phyloP scores from a whole-genome alignment of 2,329 filamentous ascomycete species.

The Chrysoporthe cubensis region DNA sequence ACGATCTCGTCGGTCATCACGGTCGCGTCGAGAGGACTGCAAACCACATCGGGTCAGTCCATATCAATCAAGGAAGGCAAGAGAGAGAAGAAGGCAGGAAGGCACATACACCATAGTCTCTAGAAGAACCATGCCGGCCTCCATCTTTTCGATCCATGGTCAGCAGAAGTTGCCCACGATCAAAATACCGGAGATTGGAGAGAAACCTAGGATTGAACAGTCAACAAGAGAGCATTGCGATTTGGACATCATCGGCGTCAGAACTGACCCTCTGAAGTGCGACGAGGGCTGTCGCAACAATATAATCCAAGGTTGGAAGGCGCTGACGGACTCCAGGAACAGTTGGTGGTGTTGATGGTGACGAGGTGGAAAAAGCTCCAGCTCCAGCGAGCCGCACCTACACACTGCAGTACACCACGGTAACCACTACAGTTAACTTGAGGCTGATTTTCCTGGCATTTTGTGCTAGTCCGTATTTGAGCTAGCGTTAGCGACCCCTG shows the following conservation, averaged over 20 bases:
- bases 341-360: conserved; percentile 3
- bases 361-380: conserved; percentile 6
- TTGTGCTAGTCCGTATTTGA: conserved; percentile 35
- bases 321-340: background rate
- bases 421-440: conserved; percentile 35
- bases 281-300: conserved; percentile 3
- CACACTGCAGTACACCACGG: conserved; percentile 34
- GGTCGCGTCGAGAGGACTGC: conserved; percentile 39
- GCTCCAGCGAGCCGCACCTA: conserved; percentile 31
- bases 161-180: conserved; percentile 33
- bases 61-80: background rate
- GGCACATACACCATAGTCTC: conserved; percentile 59
- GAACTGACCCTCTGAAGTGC: conserved; percentile 15
- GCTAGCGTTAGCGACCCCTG: conserved; percentile 30
- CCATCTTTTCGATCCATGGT: conserved; percentile 41
- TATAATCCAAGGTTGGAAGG: background rate
- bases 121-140: conserved; percentile 55
- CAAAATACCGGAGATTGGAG: conserved; percentile 26
- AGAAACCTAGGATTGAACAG: conserved; percentile 69
- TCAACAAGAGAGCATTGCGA: conserved; percentile 66
- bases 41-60: conserved; percentile 19
- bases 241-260: conserved; percentile 63
- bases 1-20: conserved; percentile 42
- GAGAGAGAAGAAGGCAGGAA: background rate
- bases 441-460: conserved; percentile 46